A percentile compares a stretch with the other conserved stretches of the same genome.
phyloP scores from a whole-genome alignment of 345 rosid species.

The Melaleuca quinquenervia region DNA sequence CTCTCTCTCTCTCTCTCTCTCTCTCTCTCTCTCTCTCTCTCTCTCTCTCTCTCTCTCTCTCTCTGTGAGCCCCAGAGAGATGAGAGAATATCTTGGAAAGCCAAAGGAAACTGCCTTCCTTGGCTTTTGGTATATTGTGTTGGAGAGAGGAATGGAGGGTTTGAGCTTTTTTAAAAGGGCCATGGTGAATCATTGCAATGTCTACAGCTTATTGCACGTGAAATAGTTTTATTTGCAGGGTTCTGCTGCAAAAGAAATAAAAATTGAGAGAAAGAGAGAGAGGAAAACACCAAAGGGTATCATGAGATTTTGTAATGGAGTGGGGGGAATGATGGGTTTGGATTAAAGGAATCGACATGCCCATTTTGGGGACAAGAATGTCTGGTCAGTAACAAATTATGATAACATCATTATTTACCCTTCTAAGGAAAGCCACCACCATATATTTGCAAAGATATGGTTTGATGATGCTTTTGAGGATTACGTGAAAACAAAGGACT shows the following conservation, averaged over 20 bases:
- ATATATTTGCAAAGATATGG: neutral
- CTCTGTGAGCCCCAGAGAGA: neutral
- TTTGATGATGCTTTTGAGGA: neutral
- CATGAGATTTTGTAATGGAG: neutral
- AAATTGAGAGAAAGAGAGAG: neutral
- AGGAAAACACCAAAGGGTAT: neutral
- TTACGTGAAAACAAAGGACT: neutral
- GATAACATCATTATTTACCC: neutral
- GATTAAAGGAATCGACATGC: neutral
- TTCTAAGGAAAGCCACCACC: neutral
- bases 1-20: neutral
- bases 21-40: neutral
- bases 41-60: neutral
- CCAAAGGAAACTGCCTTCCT: neutral
- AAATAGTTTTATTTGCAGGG: conserved; percentile 7
- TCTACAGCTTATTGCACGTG: conserved; percentile 36
- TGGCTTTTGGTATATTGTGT: neutral
- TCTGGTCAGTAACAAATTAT: neutral
- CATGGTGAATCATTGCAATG: neutral
- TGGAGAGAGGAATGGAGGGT: conserved; percentile 2
- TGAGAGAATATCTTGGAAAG: neutral
- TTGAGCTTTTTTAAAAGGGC: conserved; percentile 26
- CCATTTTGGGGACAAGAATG: neutral
- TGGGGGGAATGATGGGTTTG: neutral
- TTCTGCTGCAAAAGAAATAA: neutral